A percentile compares a stretch with the other conserved stretches of the same genome.
Conservation (phyloP, 225 moss, liverwort and hornwort species). For the Marchantia paleacea region DNA sequence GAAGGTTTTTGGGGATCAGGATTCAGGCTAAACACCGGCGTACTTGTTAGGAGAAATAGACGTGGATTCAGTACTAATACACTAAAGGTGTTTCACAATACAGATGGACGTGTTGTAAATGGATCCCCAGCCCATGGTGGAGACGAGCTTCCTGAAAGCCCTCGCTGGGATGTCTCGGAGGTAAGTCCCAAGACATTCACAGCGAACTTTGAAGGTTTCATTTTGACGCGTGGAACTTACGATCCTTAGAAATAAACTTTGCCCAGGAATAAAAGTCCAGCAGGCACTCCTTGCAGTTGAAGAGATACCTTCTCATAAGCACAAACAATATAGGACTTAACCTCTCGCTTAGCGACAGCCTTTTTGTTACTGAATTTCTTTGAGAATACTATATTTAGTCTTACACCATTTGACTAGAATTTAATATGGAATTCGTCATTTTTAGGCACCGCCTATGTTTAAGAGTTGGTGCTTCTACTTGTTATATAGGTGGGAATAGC, state of each 20-base stretch:
- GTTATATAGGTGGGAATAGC: slow-evolving; percentile 65
- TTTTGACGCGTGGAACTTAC: background rate
- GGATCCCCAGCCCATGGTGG: slow-evolving; percentile 23
- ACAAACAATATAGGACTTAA: no score
- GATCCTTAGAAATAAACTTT: no score
- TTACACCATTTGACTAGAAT: no score
- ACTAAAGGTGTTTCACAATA: background rate
- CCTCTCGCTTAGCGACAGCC: no score
- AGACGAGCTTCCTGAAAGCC: slow-evolving; percentile 25
- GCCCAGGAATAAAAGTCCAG: no score
- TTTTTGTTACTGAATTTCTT: no score
- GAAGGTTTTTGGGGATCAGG: background rate
- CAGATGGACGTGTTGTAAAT: slow-evolving; percentile 27
- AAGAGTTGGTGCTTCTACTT: background rate
- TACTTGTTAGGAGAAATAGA: background rate
- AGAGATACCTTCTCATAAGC: no score
- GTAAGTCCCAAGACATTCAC: slow-evolving; percentile 6
- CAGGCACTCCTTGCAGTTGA: no score
- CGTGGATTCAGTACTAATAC: background rate
- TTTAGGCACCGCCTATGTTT: no score
- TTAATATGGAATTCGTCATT: no score
- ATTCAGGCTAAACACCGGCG: background rate
- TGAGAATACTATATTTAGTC: no score
- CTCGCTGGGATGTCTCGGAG: slow-evolving; percentile 37
- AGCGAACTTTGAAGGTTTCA: background rate